Conservation (phyloP, 1,284 basidiomycete genomes). For the Boletus holoroseus region DNA sequence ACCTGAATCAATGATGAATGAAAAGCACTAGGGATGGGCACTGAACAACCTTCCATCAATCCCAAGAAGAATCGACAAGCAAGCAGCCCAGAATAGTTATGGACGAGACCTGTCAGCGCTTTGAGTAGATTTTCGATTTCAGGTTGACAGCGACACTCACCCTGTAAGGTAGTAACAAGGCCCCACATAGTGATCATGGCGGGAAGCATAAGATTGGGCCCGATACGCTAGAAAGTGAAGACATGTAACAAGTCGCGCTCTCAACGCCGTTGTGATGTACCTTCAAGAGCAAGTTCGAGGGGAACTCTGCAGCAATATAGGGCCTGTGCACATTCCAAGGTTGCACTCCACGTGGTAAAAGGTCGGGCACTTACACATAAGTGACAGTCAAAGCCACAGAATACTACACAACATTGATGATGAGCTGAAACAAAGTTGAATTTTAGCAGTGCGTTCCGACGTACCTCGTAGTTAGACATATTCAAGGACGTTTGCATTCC, state of each 20-base stretch:
- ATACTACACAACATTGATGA: constrained; percentile 36
- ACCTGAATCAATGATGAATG: constrained; percentile 32
- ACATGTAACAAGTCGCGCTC: neutral
- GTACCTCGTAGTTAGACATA: constrained; percentile 45
- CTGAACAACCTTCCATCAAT: constrained; percentile 47
- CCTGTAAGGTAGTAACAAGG: constrained; percentile 50
- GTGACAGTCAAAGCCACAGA: constrained; percentile 50
- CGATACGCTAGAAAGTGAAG: constrained; percentile 39
- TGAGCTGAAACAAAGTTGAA: neutral
- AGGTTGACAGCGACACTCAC: constrained; percentile 24
- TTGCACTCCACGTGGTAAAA: neutral
- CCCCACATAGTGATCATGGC: constrained; percentile 56
- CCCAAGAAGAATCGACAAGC: constrained; percentile 63
- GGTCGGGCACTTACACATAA: constrained; percentile 38
- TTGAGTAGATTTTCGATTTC: constrained; percentile 5
- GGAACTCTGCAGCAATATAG: constrained; percentile 56
- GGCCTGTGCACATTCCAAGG: constrained; percentile 35
- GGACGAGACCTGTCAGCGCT: constrained; percentile 42
- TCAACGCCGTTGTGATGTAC: constrained; percentile 24
- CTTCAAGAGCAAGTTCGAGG: constrained; percentile 54
- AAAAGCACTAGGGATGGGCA: constrained; percentile 42
- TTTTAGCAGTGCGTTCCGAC: neutral
- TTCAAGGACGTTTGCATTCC: constrained; percentile 50
- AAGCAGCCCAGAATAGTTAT: constrained; percentile 48
- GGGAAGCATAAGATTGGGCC: constrained; percentile 54